phyloP scores from a whole-genome alignment of 345 rosid species.

The Mangifera indica region DNA sequence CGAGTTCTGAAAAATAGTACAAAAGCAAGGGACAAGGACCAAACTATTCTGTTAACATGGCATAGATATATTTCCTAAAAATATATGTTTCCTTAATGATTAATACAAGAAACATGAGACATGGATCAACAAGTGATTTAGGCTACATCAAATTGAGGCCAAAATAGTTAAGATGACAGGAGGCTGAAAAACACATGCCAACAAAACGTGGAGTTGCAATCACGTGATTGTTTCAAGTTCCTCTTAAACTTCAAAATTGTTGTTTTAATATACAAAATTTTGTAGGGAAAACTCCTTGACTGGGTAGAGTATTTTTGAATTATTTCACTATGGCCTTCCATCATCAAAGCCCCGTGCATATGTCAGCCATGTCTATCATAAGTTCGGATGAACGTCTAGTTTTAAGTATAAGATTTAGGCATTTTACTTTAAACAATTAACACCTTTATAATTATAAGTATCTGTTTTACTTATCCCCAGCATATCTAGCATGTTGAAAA shows the following conservation, averaged over 20 bases:
- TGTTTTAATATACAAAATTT: background rate
- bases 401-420: background rate
- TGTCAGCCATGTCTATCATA: background rate
- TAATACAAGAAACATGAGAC: constrained; percentile 1
- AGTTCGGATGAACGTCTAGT: no score
- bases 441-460: background rate
- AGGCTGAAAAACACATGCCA: background rate
- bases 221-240: constrained; percentile 2
- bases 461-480: background rate
- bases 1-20: background rate
- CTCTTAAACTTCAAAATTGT: background rate
- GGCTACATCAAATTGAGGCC: background rate
- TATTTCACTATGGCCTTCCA: background rate
- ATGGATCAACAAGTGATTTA: background rate
- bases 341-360: background rate
- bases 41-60: constrained; percentile 1
- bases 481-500: background rate
- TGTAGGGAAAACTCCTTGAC: background rate
- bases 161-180: background rate
- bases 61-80: background rate
- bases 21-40: constrained; percentile 3
- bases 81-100: background rate
- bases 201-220: background rate
- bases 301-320: background rate
- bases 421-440: background rate